Conservation (phyloP, 495 filamentous ascomycete genomes). For the Cercophora newfieldiana region DNA sequence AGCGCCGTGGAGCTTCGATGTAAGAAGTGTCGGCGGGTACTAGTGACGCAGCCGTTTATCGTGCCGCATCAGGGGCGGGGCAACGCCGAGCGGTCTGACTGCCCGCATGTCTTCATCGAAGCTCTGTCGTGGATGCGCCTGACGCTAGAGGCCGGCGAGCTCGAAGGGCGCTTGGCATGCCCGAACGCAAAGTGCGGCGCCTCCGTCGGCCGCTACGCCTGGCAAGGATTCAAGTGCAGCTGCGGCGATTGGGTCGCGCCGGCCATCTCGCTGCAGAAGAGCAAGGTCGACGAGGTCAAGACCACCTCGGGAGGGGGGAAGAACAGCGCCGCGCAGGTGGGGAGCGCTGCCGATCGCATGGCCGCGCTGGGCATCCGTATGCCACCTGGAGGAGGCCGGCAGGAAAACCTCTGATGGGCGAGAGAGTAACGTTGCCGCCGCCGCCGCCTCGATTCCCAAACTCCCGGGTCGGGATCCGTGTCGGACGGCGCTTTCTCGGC, state of each 20-base stretch:
- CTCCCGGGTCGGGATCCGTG: background rate
- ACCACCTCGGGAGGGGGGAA: background rate
- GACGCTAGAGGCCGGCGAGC: conserved; percentile 69
- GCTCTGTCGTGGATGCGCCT: conserved; percentile 92
- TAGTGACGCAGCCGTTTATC: conserved; percentile 45
- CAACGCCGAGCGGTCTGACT: conserved; percentile 42
- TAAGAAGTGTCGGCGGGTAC: conserved; percentile 62
- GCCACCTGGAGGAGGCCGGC: conserved; percentile 29
- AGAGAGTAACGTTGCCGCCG: background rate
- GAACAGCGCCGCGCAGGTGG: background rate
- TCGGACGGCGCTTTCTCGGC: background rate
- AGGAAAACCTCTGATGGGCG: conserved; percentile 31
- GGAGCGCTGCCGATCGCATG: conserved; percentile 19
- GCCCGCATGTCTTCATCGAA: conserved; percentile 85
- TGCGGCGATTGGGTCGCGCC: conserved; percentile 89
- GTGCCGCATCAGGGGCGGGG: conserved; percentile 37
- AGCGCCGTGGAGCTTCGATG: conserved; percentile 55
- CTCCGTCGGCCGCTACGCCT: conserved; percentile 88
- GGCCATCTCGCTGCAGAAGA: conserved; percentile 80
- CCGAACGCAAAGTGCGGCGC: conserved; percentile 72
- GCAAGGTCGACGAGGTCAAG: conserved; percentile 73
- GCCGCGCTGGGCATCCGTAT: conserved; percentile 35
- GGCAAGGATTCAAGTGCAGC: conserved; percentile 92
- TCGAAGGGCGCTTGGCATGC: conserved; percentile 82
- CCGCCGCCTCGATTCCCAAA: background rate